Base-by-base conservation (phyloP, 23 red algal species). In the Gracilaria domingensis region DNA sequence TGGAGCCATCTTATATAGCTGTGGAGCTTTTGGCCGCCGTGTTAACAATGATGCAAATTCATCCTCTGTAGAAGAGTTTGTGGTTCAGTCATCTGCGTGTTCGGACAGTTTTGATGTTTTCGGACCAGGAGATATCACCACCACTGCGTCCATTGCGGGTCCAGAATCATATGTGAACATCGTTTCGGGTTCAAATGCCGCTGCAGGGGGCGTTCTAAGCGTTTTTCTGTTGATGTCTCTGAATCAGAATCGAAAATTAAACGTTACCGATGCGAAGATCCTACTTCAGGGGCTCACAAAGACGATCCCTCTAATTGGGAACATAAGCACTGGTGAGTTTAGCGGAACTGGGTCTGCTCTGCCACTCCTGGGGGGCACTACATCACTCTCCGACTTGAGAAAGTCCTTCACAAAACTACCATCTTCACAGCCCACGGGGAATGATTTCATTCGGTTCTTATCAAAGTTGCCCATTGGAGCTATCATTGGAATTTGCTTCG, bases 301-400 rank as follows among this genome's bases (percentile, higher is more conserved):
- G 26, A 51, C 45, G 23, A 49, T 13, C 39, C 72, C 72, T 5
- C 40, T 77, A 12, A 50, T 77, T 51, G 72, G 72, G 25, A 28
- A 77, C 23, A 1, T 50, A 6, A 28, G 9, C 2, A 45, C n/a
- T 20, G 25, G 45, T 16, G 72, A 77, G 25, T 77, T 77, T 28
- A 45, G 7, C 38, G 72, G 72, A 17, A 13, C 23, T n/a, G 72
- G 40, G 23, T 42, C 23, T 49, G 72, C 38, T 17, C 72, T 77
- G 25, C 72, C 72, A 18, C 45, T 77, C 40, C 72, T 77, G 49
- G 72, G 72, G 1, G 34, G n/a, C 23, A 42, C 30, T 11, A 30
- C 72, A 50, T 77, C 72, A 51, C 26, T 77, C 12, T 48, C 72
- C 45, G 72, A 77, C 30, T 34, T 77, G 45, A 45, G 72, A 50